phyloP scores from a whole-genome alignment of 306 rosid genomes.

The Vicia sativa region DNA sequence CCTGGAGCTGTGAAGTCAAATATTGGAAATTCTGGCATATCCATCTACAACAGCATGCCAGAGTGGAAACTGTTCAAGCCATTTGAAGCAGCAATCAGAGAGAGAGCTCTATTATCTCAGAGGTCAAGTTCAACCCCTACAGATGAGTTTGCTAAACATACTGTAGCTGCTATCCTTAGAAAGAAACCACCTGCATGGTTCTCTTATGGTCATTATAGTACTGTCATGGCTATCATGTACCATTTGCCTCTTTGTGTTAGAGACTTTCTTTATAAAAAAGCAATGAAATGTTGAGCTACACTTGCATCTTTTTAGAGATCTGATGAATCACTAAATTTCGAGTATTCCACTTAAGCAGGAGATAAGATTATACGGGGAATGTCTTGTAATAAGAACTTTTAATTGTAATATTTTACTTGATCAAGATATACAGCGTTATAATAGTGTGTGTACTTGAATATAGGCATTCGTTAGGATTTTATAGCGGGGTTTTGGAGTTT shows the following conservation, averaged over 20 bases:
- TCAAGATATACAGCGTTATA: too few relatives aligned
- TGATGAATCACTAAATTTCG: not conserved
- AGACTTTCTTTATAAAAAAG: conserved; percentile 54
- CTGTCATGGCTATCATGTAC: conserved; percentile 62
- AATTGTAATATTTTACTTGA: not conserved
- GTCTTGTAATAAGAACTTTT: not conserved
- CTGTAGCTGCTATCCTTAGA: conserved; percentile 64
- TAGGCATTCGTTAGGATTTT: too few relatives aligned
- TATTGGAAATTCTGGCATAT: conserved; percentile 56
- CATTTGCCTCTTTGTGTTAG: conserved; percentile 69
- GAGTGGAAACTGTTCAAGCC: conserved; percentile 70
- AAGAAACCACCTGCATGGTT: conserved; percentile 86
- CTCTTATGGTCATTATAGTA: conserved; percentile 58
- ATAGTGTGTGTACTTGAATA: too few relatives aligned
- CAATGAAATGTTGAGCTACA: too few relatives aligned
- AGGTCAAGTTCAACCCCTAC: conserved; percentile 59
- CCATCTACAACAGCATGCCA: conserved; percentile 63
- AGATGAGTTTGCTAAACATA: conserved; percentile 71
- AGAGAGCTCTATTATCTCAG: conserved; percentile 58
- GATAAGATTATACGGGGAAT: not conserved
- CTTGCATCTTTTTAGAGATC: too few relatives aligned
- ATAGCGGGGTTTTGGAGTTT: too few relatives aligned
- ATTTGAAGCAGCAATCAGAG: conserved; percentile 61
- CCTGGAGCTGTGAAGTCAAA: conserved; percentile 82
- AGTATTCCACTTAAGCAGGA: not conserved